Percentiles rank a stretch among this genome's conserved stretches.
These are phyloP conservation scores for Podila verticillata DNA, from an alignment of 192 early-diverging fungal species.

Conservation along the genomic window DNA sequence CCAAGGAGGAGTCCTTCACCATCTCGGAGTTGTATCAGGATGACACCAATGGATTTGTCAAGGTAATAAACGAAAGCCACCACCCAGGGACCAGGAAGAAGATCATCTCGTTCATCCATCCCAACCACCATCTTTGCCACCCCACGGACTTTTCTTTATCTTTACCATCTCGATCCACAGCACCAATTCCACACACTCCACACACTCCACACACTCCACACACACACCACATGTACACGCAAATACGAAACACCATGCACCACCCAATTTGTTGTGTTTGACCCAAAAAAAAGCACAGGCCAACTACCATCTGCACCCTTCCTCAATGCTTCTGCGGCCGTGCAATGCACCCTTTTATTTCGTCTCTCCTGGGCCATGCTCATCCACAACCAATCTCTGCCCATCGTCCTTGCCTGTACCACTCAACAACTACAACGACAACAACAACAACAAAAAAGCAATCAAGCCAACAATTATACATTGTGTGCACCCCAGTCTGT, in stretches of 20 bases:
- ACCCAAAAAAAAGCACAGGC: no score
- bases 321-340: no score
- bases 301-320: no score
- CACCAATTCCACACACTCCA: background rate
- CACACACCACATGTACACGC: background rate
- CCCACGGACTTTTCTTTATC: background rate
- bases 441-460: no score
- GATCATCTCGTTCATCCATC: no score
- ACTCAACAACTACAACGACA: no score
- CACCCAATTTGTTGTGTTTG: no score
- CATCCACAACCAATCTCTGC: no score
- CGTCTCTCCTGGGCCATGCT: no score
- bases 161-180: background rate
- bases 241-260: background rate
- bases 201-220: background rate
- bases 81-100: no score
- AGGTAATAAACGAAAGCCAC: conserved; percentile 60
- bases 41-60: conserved; percentile 96
- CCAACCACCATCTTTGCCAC: background rate
- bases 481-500: background rate
- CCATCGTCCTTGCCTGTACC: no score
- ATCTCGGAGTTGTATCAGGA: conserved; percentile 91
- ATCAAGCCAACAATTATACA: background rate
- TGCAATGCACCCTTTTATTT: no score
- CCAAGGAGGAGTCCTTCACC: conserved; percentile 82